These are phyloP conservation scores for Neofusicoccum kwambonambiense DNA, from an alignment of 2,329 filamentous ascomycete species.

Conservation along the genomic window DNA sequence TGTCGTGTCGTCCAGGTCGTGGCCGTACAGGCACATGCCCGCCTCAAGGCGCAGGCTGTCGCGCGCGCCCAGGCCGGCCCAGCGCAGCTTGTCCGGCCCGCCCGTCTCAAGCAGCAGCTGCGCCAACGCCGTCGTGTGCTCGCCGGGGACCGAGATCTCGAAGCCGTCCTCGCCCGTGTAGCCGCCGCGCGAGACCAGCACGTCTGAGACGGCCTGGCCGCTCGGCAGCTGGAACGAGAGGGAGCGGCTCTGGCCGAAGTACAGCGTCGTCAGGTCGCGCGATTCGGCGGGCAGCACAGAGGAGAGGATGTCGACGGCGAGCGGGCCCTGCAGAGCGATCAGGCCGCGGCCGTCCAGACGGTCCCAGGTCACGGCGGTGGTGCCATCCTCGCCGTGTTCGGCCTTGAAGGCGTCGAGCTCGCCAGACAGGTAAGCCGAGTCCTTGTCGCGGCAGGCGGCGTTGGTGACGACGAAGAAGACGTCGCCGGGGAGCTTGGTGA, in stretches of 20 bases:
- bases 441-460: slow-evolving; percentile 86
- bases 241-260: slow-evolving; percentile 76
- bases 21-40: slow-evolving; percentile 99
- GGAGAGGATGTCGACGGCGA: slow-evolving; percentile 67
- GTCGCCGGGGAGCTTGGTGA: slow-evolving; percentile 73
- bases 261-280: slow-evolving; percentile 63
- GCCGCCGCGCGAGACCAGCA: slow-evolving; percentile 82
- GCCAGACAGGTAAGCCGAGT: slow-evolving; percentile 70
- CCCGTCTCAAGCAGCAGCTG: slow-evolving; percentile 65
- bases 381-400: slow-evolving; percentile 48
- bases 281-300: slow-evolving; percentile 55
- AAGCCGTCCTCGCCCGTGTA: slow-evolving; percentile 99
- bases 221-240: slow-evolving; percentile 62
- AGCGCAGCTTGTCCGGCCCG: slow-evolving; percentile 62
- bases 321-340: slow-evolving; percentile 85
- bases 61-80: slow-evolving; percentile 85
- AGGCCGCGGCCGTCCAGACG: slow-evolving; percentile 73
- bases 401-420: slow-evolving; percentile 64
- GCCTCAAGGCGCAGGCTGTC: slow-evolving; percentile 93
- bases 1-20: slow-evolving; percentile 81
- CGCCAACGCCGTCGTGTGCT: slow-evolving; percentile 64
- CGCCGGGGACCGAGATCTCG: slow-evolving; percentile 80
- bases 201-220: slow-evolving; percentile 45
- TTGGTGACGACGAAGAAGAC: slow-evolving; percentile 92
- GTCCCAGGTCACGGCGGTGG: slow-evolving; percentile 62